A percentile compares a stretch with the other conserved stretches of the same genome.
Conservation (phyloP, 768 basidiomycete species). For the Cystobasidium onofrii region DNA sequence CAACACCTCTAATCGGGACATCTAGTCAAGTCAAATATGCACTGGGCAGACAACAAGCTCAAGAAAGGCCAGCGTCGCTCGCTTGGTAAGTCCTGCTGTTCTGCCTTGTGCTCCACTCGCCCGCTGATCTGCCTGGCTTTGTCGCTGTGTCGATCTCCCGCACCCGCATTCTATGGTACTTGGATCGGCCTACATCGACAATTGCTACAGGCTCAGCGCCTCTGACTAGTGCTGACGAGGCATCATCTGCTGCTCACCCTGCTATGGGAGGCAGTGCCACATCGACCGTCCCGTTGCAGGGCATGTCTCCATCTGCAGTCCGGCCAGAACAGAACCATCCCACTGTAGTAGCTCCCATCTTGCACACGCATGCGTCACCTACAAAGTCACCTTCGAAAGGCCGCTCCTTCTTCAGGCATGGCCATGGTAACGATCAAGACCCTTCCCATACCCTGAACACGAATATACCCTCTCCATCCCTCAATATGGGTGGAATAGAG, state of each 20-base stretch:
- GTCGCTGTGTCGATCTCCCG: too few species aligned
- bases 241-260: background rate
- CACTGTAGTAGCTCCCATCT: background rate
- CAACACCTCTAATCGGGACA: background rate
- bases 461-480: background rate
- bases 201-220: background rate
- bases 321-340: background rate
- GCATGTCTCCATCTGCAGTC: background rate
- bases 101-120: background rate
- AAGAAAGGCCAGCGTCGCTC: slow-evolving; percentile 14
- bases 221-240: background rate
- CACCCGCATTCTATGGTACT: too few species aligned
- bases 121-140: too few species aligned
- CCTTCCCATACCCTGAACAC: background rate
- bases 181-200: background rate
- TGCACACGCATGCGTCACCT: background rate
- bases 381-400: background rate
- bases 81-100: background rate
- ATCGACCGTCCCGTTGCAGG: background rate
- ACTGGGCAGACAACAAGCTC: slow-evolving; percentile 24
- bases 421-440: background rate
- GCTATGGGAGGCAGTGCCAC: background rate
- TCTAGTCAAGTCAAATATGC: too few species aligned
- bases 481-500: background rate
- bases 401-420: background rate